Conservation (phyloP, 306 rosid species). For the Quercus berberidifolia region DNA sequence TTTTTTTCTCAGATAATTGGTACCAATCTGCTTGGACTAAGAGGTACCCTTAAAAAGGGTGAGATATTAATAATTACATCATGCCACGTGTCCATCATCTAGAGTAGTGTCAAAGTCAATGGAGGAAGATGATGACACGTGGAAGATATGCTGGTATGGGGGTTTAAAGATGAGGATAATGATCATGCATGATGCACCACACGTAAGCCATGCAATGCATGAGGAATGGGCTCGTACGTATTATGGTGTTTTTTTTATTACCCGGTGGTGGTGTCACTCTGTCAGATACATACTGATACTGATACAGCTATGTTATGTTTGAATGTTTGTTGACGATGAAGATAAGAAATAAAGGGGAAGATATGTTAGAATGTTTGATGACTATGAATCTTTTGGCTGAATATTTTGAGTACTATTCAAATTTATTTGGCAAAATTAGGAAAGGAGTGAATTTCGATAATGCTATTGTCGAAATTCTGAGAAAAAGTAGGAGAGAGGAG, state of each 20-base stretch:
- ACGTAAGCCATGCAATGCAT: slow-evolving; percentile 12
- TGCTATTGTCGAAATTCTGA: no score
- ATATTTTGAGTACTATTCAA: no score
- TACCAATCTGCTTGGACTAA: neutral
- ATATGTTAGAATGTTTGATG: no score
- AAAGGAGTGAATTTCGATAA: no score
- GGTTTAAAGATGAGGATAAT: neutral
- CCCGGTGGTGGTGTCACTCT: neutral
- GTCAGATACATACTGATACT: neutral
- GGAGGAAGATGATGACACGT: slow-evolving; percentile 8
- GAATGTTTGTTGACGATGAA: no score
- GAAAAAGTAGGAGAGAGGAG: no score
- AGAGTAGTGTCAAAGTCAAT: neutral
- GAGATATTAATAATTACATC: neutral
- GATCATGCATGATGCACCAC: neutral
- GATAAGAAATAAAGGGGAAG: no score
- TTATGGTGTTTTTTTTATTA: neutral
- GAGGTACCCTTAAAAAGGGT: neutral
- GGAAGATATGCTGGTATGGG: slow-evolving; percentile 15
- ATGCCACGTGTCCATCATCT: slow-evolving; percentile 21
- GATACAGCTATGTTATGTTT: neutral
- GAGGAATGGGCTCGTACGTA: slow-evolving; percentile 18
- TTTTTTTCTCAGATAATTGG: neutral
- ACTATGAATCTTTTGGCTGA: no score
- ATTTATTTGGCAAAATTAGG: no score